These are phyloP conservation scores for Botrytis fabae DNA, from an alignment of 2,329 filamentous ascomycete species.

Conservation along the genomic window DNA sequence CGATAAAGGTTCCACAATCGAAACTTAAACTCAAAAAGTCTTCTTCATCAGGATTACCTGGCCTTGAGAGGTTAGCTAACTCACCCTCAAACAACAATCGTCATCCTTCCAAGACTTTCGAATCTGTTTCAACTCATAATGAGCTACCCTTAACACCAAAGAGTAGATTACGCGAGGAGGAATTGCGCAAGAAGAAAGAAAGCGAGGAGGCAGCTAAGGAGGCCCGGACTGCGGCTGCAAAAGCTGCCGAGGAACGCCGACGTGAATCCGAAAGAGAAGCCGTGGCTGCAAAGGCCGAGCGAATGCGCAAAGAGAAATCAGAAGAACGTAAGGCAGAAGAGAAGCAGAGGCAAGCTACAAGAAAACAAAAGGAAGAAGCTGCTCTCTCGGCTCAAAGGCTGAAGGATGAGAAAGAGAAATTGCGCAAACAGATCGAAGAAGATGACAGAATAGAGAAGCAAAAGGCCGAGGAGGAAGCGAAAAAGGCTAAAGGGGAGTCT, in stretches of 20 bases:
- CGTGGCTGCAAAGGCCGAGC: slow-evolving; percentile 27
- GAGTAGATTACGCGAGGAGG: slow-evolving; percentile 32
- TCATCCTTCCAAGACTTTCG: slow-evolving; percentile 23
- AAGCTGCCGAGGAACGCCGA: slow-evolving; percentile 30
- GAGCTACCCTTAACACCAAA: slow-evolving; percentile 35
- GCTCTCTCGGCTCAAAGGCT: slow-evolving; percentile 24
- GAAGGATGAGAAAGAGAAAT: slow-evolving; percentile 29
- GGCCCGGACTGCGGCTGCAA: slow-evolving; percentile 29
- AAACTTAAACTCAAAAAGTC: slow-evolving; percentile 32
- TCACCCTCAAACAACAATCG: slow-evolving; percentile 30
- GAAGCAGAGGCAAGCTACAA: slow-evolving; percentile 22
- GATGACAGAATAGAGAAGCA: slow-evolving; percentile 25
- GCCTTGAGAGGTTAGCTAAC: slow-evolving; percentile 28
- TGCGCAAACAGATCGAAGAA: slow-evolving; percentile 25
- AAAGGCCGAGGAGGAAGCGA: slow-evolving; percentile 23
- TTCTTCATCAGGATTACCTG: slow-evolving; percentile 25
- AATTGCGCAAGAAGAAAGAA: slow-evolving; percentile 25
- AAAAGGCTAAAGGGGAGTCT: slow-evolving; percentile 16
- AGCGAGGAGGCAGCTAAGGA: slow-evolving; percentile 28
- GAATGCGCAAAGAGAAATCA: slow-evolving; percentile 27
- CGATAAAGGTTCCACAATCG: slow-evolving; percentile 25
- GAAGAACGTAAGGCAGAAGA: slow-evolving; percentile 26
- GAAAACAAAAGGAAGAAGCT: slow-evolving; percentile 25
- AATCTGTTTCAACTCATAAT: slow-evolving; percentile 23
- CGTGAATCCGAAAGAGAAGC: slow-evolving; percentile 31